phyloP scores from a whole-genome alignment of 1,139 yeast genomes.

The Magnusiomyces tetraspermus region DNA sequence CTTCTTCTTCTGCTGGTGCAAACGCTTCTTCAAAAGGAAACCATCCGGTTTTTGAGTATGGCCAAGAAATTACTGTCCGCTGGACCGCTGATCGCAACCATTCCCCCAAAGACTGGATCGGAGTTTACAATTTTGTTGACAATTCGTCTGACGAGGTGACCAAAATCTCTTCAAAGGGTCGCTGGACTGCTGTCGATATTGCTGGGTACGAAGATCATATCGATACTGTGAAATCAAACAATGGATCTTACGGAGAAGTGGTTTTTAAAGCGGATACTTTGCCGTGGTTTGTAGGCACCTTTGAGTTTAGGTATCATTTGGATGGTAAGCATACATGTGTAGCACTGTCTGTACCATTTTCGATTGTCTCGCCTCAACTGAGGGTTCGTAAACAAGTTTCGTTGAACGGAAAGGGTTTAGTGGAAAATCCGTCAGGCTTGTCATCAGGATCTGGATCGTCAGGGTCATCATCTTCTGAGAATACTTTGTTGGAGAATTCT shows the following conservation, averaged over 20 bases:
- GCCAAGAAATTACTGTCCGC: conserved; percentile 46
- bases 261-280: conserved; percentile 44
- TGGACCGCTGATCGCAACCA: conserved; percentile 49
- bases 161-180: conserved; percentile 53
- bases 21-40: background rate
- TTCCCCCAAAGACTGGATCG: conserved; percentile 61
- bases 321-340: conserved; percentile 65
- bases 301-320: conserved; percentile 68
- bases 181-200: conserved; percentile 53
- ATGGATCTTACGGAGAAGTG: conserved; percentile 41
- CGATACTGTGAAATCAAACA: conserved; percentile 17
- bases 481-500: no score
- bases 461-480: background rate
- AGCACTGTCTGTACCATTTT: conserved; percentile 62
- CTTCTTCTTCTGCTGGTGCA: background rate
- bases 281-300: conserved; percentile 63
- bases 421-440: no score
- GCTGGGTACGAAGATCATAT: conserved; percentile 24
- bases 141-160: conserved; percentile 55
- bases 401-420: conserved; percentile 21
- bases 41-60: conserved; percentile 21
- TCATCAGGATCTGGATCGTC: no score
- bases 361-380: conserved; percentile 38
- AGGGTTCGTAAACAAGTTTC: conserved; percentile 21
- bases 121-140: conserved; percentile 57